phyloP scores from a whole-genome alignment of 1,284 basidiomycete genomes.

The Ustilago hordei region DNA sequence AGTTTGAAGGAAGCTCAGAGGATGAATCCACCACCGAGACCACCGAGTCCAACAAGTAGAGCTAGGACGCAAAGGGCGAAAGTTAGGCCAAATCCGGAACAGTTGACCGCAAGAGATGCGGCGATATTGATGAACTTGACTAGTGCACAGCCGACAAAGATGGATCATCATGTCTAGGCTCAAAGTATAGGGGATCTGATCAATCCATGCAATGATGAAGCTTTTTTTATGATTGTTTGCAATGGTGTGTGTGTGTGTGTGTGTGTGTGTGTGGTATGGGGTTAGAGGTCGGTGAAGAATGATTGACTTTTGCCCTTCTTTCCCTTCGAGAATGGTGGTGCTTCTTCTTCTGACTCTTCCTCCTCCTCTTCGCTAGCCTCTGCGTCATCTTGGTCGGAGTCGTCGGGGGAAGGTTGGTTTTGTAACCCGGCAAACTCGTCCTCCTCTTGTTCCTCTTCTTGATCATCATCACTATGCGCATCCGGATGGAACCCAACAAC shows the following conservation, averaged over 20 bases:
- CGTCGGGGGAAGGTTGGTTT: background rate
- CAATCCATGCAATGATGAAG: background rate
- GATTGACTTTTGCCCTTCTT: conserved; percentile 8
- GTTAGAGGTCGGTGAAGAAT: conserved; percentile 3
- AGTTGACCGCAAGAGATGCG: conserved; percentile 77
- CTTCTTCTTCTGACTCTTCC: conserved; percentile 12
- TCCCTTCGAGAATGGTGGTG: background rate
- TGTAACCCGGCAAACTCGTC: conserved; percentile 13
- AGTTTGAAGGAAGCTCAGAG: conserved; percentile 93
- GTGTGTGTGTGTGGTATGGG: background rate
- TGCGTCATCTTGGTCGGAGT: conserved; percentile 7
- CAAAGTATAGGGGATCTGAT: background rate
- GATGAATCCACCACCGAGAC: conserved; percentile 92
- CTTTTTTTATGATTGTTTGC: background rate
- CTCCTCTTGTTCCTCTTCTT: conserved; percentile 25
- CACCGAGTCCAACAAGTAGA: conserved; percentile 88
- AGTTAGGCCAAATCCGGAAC: conserved; percentile 87
- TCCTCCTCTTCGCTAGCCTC: conserved; percentile 15
- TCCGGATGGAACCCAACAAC: conserved; percentile 18
- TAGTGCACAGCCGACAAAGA: conserved; percentile 22
- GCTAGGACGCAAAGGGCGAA: conserved; percentile 89
- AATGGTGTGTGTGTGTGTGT: background rate
- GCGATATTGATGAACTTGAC: conserved; percentile 68
- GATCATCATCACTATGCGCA: conserved; percentile 20
- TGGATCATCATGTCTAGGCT: conserved; percentile 29